Evolutionary conservation across 2,329 filamentous ascomycete species (phyloP).

Genomic region (Pyrenophora tritici-repentis): DNA sequence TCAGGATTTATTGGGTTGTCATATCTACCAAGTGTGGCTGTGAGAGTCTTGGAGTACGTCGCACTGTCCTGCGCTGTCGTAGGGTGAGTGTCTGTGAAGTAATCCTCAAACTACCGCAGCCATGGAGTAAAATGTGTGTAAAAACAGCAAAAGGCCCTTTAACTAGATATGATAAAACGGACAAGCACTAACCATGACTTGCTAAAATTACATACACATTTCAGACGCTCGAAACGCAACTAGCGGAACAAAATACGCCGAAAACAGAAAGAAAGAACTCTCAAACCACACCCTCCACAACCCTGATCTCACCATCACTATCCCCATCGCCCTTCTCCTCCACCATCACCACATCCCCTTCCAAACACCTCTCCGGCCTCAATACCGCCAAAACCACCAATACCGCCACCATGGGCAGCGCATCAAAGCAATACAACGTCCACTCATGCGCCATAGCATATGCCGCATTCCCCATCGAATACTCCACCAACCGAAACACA

Average conservation of each 20-base stretch:
- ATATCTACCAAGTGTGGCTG: too few relatives aligned
- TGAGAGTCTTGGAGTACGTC: too few relatives aligned
- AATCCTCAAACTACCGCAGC: too few relatives aligned
- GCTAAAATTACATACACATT: too few relatives aligned
- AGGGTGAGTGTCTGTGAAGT: too few relatives aligned
- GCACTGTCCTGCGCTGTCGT: too few relatives aligned
- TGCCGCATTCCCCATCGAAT: slow-evolving; percentile 53
- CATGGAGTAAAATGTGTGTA: too few relatives aligned
- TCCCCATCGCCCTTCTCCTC: neutral
- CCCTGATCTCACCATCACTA: neutral
- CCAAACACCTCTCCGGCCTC: slow-evolving; percentile 29
- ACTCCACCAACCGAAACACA: slow-evolving; percentile 58
- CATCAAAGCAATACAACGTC: slow-evolving; percentile 56
- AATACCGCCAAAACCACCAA: slow-evolving; percentile 47
- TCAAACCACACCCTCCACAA: neutral
- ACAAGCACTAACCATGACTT: too few relatives aligned
- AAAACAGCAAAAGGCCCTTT: too few relatives aligned
- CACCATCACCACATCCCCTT: neutral
- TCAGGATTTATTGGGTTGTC: too few relatives aligned
- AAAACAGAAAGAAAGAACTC: too few relatives aligned
- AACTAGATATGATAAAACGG: too few relatives aligned
- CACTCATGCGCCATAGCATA: slow-evolving; percentile 54
- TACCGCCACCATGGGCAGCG: slow-evolving; percentile 51
- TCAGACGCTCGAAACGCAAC: neutral
- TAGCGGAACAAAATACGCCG: neutral